Percentiles rank a stretch among this genome's conserved stretches.
Evolutionary conservation across 2,329 filamentous ascomycete species (phyloP).

Genomic region (Atkinsonella texensis): DNA sequence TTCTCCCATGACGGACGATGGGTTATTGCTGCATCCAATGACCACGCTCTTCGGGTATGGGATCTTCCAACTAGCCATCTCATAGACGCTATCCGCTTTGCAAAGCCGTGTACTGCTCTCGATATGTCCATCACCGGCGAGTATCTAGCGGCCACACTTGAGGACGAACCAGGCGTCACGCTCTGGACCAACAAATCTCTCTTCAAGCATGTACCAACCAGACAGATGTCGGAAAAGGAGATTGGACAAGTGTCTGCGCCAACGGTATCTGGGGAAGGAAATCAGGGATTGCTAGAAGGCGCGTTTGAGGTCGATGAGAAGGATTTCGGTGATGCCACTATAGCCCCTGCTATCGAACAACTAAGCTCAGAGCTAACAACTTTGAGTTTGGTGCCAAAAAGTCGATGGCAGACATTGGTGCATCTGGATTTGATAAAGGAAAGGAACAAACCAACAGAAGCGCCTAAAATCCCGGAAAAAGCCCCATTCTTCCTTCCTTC

Average conservation of each 20-base stretch:
- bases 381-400: slow-evolving; percentile 78
- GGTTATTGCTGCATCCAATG: slow-evolving; percentile 79
- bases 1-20: slow-evolving; percentile 92
- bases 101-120: slow-evolving; percentile 68
- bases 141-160: slow-evolving; percentile 80
- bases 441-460: slow-evolving; percentile 87
- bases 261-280: slow-evolving; percentile 72
- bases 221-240: slow-evolving; percentile 69
- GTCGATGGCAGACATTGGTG: slow-evolving; percentile 85
- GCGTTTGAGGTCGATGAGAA: slow-evolving; percentile 51
- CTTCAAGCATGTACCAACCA: slow-evolving; percentile 78
- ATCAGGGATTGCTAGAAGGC: slow-evolving; percentile 61
- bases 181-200: slow-evolving; percentile 92
- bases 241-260: slow-evolving; percentile 55
- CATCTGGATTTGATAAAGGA: slow-evolving; percentile 87
- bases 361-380: slow-evolving; percentile 75
- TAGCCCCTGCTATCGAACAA: slow-evolving; percentile 56
- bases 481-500: slow-evolving; percentile 91
- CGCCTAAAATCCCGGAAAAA: slow-evolving; percentile 84
- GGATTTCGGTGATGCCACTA: slow-evolving; percentile 40
- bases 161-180: slow-evolving; percentile 74
- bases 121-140: slow-evolving; percentile 86
- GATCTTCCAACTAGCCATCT: slow-evolving; percentile 92
- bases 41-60: slow-evolving; percentile 76
- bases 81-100: slow-evolving; percentile 79